Percentiles rank a stretch among this genome's conserved stretches.
These are phyloP conservation scores for Diaporthe sp. DNA, from an alignment of 2,329 filamentous ascomycete species.

Conservation along the genomic window DNA sequence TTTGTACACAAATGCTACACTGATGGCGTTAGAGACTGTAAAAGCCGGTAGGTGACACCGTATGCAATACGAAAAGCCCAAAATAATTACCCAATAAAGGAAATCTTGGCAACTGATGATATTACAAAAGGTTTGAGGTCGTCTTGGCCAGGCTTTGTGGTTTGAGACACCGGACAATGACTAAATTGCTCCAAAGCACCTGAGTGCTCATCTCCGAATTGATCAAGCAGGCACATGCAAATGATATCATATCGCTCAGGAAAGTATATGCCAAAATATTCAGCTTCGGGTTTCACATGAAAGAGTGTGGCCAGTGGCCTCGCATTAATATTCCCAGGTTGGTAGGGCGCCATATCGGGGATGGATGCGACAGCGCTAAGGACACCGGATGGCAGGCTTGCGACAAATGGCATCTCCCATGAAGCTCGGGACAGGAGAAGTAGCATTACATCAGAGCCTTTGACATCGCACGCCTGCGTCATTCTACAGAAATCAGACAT, in stretches of 20 bases:
- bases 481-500: background rate
- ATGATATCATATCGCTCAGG: background rate
- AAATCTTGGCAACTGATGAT: background rate
- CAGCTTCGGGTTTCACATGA: slow-evolving; percentile 8
- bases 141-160: background rate
- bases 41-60: no score
- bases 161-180: background rate
- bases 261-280: no score
- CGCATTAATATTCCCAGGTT: slow-evolving; percentile 15
- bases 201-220: background rate
- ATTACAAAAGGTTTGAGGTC: background rate
- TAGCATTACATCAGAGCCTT: background rate
- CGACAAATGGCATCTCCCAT: background rate
- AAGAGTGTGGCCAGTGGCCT: background rate
- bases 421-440: background rate
- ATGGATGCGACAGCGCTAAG: background rate
- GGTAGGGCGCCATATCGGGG: background rate
- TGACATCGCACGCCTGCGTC: background rate
- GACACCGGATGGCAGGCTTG: slow-evolving; percentile 13
- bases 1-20: no score
- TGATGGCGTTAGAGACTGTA: no score
- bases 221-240: background rate
- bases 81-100: background rate
- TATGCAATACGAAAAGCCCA: background rate
- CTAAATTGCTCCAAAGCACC: background rate